Evolutionary conservation across 495 filamentous ascomycete genomes (phyloP).

Genomic region (Aspergillus egyptiacus): DNA sequence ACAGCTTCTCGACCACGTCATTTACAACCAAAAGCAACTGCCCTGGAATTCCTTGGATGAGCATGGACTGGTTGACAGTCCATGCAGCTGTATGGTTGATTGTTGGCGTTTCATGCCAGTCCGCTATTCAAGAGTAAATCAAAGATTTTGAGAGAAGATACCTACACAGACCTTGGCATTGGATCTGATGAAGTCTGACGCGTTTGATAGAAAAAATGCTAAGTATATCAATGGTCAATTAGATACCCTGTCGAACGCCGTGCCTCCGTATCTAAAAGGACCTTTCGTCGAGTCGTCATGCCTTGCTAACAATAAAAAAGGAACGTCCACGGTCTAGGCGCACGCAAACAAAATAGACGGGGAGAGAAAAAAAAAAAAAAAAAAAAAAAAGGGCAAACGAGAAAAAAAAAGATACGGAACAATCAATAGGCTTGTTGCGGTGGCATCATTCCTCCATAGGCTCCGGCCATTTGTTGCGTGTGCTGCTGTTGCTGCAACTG

Average conservation of each 20-base stretch:
- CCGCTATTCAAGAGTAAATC: background rate
- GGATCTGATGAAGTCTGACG: too few relatives aligned
- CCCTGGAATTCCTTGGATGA: background rate
- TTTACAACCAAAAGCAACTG: background rate
- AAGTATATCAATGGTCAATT: constrained; percentile 5
- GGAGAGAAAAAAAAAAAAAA: constrained; percentile 5
- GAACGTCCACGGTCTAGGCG: background rate
- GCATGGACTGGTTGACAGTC: constrained; percentile 5
- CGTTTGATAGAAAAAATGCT: too few relatives aligned
- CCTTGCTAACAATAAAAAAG: constrained; percentile 15
- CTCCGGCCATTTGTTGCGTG: constrained; percentile 35
- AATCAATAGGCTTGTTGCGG: constrained; percentile 35
- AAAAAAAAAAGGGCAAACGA: constrained; percentile 9
- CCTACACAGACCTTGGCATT: too few relatives aligned
- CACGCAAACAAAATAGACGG: constrained; percentile 15
- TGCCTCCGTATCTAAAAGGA: constrained; percentile 30
- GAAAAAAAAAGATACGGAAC: constrained; percentile 6
- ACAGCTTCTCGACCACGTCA: too few relatives aligned
- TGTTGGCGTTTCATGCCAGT: background rate
- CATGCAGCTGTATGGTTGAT: constrained; percentile 10
- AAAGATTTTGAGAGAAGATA: background rate
- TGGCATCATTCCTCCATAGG: constrained; percentile 39
- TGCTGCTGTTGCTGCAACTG: constrained; percentile 44
- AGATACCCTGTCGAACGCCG: constrained; percentile 32
- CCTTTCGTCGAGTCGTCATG: constrained; percentile 31